Base-by-base conservation (phyloP, 306 rosid species). In the Morella rubra region DNA sequence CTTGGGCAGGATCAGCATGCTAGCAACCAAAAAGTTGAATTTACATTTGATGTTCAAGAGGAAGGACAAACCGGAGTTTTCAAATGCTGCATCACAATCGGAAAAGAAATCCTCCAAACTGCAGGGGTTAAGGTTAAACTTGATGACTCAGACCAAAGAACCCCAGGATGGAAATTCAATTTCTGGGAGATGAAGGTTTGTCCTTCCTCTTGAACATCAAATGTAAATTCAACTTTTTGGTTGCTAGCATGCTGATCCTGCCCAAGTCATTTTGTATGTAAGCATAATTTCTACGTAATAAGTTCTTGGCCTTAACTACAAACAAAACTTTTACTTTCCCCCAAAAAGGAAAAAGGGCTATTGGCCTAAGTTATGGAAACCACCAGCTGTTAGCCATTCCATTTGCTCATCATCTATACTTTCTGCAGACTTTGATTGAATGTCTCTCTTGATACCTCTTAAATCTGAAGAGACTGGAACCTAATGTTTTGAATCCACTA, bases 121-220 rank as follows among this genome's bases (percentile, higher is more conserved):
- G 85, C 97, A 24, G 92, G 97, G 45, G 59, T 92, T 77, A 92
- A 58, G 81, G 91, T 91, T 83, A 92, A 91, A 87, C 90, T 92
- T 77, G 97, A 95, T 80, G 96, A 90, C 77, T 77, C 97, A 5
- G 97, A 90, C 72, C 97, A 88, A 82, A 89, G 90, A 88, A 95
- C 98, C 73, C 97, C 97, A 8, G 98, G 98, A 60, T 95, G 99
- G 99, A 95, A 95, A 85, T 95, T 90, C 86, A 95, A 92, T 87
- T 95, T 89, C 90, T 95, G 97, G 99, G 99, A 95, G 86, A 95
- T 95, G 97, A 92, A 95, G 97, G 97, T 95, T 73, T 75, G 82
- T 56, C 74, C 52, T 72, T 71, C 32, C 69, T 73, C 74, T 71
- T 80, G 45, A 64, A 68, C 55, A 45, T 41, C 58, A 53, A 47